A percentile compares a stretch with the other conserved stretches of the same genome.
Evolutionary conservation across 768 basidiomycete species (phyloP).

Genomic region (Amylocystis lapponica): DNA sequence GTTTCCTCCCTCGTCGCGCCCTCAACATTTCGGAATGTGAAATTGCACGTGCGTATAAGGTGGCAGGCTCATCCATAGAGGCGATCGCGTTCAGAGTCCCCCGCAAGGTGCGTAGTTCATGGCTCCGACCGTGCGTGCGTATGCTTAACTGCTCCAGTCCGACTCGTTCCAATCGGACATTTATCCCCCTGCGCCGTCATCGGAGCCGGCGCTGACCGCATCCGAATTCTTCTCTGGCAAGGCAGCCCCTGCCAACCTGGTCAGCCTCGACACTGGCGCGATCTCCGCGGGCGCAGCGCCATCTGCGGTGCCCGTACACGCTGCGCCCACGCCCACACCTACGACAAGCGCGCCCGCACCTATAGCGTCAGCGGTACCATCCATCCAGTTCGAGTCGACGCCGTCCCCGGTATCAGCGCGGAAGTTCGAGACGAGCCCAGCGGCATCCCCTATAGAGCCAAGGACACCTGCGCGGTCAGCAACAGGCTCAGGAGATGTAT

Average conservation of each 20-base stretch:
- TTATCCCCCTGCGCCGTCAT: slow-evolving; percentile 85
- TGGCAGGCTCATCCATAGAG: slow-evolving; percentile 67
- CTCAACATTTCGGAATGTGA: slow-evolving; percentile 89
- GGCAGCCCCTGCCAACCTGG: slow-evolving; percentile 66
- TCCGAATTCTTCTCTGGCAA: slow-evolving; percentile 89
- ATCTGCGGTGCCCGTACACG: slow-evolving; percentile 11
- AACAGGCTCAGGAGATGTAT: slow-evolving; percentile 26
- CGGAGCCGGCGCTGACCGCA: slow-evolving; percentile 74
- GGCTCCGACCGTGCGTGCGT: background rate
- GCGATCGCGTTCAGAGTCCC: slow-evolving; percentile 95
- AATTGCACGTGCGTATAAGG: slow-evolving; percentile 92
- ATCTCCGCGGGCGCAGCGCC: slow-evolving; percentile 27
- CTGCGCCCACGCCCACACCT: slow-evolving; percentile 18
- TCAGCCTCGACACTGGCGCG: slow-evolving; percentile 70
- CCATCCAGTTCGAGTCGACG: slow-evolving; percentile 17
- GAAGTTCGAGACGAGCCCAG: slow-evolving; percentile 22
- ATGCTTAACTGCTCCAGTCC: slow-evolving; percentile 42
- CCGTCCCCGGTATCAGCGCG: slow-evolving; percentile 28
- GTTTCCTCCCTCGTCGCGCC: slow-evolving; percentile 89
- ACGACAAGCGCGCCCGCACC: slow-evolving; percentile 25
- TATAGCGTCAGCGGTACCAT: slow-evolving; percentile 19
- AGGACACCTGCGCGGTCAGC: slow-evolving; percentile 17
- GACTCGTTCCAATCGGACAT: slow-evolving; percentile 98
- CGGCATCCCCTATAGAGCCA: slow-evolving; percentile 13
- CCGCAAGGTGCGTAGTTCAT: slow-evolving; percentile 55